Percentiles rank a stretch among this genome's conserved stretches.
These are phyloP conservation scores for Cystobasidium ongulense DNA, from an alignment of 768 basidiomycete genomes.

Conservation along the genomic window DNA sequence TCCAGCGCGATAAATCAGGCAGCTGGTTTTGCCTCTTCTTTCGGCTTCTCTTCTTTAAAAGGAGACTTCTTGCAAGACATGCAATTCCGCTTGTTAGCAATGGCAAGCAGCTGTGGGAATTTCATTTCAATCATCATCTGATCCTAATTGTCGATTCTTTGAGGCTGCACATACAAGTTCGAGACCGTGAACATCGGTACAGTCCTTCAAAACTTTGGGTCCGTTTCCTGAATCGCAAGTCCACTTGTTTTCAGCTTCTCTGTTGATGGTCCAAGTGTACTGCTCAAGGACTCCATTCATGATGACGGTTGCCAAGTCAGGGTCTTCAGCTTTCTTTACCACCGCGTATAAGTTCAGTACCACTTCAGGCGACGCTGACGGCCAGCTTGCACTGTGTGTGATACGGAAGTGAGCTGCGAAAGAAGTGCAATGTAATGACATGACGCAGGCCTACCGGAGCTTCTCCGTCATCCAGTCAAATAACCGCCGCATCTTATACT, in stretches of 20 bases:
- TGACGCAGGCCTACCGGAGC: background rate
- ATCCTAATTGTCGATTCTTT: background rate
- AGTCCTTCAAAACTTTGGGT: background rate
- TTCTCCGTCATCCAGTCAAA: conserved; percentile 10
- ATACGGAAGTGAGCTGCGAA: background rate
- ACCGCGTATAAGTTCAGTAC: background rate
- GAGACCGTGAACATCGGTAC: background rate
- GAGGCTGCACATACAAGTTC: background rate
- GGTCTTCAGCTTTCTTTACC: background rate
- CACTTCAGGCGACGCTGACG: background rate
- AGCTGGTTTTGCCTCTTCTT: background rate
- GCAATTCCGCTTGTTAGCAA: background rate
- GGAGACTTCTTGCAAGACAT: background rate
- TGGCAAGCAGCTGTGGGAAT: background rate
- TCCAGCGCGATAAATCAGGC: background rate
- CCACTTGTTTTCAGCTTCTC: conserved; percentile 8
- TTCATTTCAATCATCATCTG: background rate
- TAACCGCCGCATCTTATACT: background rate
- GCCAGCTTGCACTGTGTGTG: background rate
- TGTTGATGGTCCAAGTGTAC: background rate
- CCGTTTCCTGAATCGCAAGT: background rate
- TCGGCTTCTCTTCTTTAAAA: background rate
- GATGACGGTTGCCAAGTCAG: background rate
- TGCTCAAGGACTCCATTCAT: background rate
- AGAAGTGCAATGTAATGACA: background rate